Evolutionary conservation across 2,329 filamentous ascomycete genomes (phyloP).

Genomic region (Diaporthe capsici): DNA sequence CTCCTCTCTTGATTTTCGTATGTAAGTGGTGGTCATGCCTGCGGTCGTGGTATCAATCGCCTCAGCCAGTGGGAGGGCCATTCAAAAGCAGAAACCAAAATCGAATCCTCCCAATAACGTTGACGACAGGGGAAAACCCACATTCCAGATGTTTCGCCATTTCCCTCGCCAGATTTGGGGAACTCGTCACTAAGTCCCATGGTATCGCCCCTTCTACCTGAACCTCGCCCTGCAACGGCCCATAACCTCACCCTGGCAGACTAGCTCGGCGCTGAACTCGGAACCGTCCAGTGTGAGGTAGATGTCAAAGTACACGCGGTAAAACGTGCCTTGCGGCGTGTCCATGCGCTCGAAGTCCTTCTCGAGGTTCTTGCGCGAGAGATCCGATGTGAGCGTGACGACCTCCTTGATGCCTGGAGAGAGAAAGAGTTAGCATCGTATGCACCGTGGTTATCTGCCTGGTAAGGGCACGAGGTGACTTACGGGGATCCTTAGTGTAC

Average conservation of each 20-base stretch:
- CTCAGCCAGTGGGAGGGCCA: conserved; percentile 32
- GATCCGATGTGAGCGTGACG: conserved; percentile 95
- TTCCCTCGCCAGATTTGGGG: neutral
- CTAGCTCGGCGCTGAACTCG: conserved; percentile 97
- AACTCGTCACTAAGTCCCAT: conserved; percentile 1
- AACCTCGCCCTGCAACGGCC: conserved; percentile 94
- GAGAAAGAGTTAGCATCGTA: conserved; percentile 18
- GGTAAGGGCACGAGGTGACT: conserved; percentile 59
- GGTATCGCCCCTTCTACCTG: conserved; percentile 59
- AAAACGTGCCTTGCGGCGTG: conserved; percentile 96
- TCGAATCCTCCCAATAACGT: conserved; percentile 18
- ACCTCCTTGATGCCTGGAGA: conserved; percentile 95
- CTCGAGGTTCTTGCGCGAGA: conserved; percentile 97
- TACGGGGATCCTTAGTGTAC: conserved; percentile 99
- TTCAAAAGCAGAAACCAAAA: conserved; percentile 31
- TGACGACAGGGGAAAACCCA: neutral
- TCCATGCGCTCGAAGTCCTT: conserved; percentile 99
- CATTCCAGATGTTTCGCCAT: conserved; percentile 14
- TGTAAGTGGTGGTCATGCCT: conserved; percentile 24
- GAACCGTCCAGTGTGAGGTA: conserved; percentile 97
- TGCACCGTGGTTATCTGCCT: conserved; percentile 30
- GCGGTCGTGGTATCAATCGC: conserved; percentile 37
- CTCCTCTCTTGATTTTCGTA: neutral
- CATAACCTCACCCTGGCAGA: conserved; percentile 99
- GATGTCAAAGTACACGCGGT: conserved; percentile 84